Evolutionary conservation across 2,329 filamentous ascomycete genomes (phyloP).

Genomic region (Beauveria sp.): DNA sequence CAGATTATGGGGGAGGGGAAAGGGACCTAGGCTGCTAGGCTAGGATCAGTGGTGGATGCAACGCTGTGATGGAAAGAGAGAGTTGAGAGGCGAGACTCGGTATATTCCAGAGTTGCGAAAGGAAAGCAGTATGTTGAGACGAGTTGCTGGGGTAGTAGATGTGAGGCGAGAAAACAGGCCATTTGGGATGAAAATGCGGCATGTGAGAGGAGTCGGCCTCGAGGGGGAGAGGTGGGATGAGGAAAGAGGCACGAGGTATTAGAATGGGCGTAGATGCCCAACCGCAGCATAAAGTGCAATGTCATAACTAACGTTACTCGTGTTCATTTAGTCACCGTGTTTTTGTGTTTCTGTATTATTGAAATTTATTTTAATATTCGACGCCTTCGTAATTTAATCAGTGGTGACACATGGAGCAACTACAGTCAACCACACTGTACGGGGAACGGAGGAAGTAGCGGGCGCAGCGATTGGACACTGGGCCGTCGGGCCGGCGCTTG

Average conservation of each 20-base stretch:
- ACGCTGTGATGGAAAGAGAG: background rate
- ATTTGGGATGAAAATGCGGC: background rate
- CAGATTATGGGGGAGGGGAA: background rate
- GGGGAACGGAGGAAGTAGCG: background rate
- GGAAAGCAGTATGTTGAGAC: too few relatives aligned
- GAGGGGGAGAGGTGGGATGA: background rate
- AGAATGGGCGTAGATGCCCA: background rate
- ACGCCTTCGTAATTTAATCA: too few relatives aligned
- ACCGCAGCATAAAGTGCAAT: too few relatives aligned
- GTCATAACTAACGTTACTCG: too few relatives aligned
- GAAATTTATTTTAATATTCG: too few relatives aligned
- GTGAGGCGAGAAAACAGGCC: conserved; percentile 7
- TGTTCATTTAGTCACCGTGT: too few relatives aligned
- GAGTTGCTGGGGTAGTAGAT: background rate
- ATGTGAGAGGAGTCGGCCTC: background rate
- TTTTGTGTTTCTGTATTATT: too few relatives aligned
- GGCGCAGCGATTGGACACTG: background rate
- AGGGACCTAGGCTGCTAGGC: too few relatives aligned
- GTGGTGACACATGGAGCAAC: too few relatives aligned
- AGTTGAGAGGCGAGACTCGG: too few relatives aligned
- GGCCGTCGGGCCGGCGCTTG: conserved; percentile 3
- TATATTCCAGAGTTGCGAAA: too few relatives aligned
- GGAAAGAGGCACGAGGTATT: background rate
- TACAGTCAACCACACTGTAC: background rate
- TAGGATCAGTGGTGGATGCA: background rate